phyloP scores from a whole-genome alignment of 495 filamentous ascomycete species.

The Lasiosphaeria ovina region DNA sequence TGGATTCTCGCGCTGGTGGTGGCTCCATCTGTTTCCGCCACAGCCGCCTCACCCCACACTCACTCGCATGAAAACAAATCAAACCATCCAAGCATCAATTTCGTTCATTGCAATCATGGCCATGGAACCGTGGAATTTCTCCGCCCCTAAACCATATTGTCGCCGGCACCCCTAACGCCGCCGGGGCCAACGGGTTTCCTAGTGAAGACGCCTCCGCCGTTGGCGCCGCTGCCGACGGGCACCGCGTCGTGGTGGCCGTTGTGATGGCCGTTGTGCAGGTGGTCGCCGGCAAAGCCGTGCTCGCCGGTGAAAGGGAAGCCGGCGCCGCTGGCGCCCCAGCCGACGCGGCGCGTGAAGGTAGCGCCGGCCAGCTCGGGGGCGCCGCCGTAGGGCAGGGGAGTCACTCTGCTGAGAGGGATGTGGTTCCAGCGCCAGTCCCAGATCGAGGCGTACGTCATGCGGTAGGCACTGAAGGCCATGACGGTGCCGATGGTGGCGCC shows the following conservation, averaged over 20 bases:
- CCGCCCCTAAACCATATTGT: background rate
- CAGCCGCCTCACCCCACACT: too few species aligned
- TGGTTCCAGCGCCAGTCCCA: constrained; percentile 61
- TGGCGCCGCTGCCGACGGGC: background rate
- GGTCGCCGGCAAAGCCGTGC: constrained; percentile 11
- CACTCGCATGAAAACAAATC: too few species aligned
- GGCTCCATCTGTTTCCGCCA: too few species aligned
- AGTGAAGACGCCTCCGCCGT: background rate
- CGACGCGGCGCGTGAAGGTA: constrained; percentile 43
- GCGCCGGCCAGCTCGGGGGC: constrained; percentile 40
- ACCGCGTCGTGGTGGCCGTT: background rate
- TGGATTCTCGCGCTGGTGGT: too few species aligned
- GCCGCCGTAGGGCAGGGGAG: constrained; percentile 30
- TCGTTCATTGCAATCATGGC: too few species aligned
- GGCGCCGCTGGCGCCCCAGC: constrained; percentile 39
- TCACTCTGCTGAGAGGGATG: constrained; percentile 44
- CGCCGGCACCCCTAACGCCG: background rate
- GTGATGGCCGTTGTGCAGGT: background rate
- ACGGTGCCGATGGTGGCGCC: constrained; percentile 56
- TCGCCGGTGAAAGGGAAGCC: constrained; percentile 11
- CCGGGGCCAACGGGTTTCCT: background rate
- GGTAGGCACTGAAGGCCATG: constrained; percentile 57
- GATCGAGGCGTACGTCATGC: constrained; percentile 56
- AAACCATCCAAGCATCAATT: too few species aligned
- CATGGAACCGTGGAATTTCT: too few species aligned